Conservation (phyloP, 2,329 filamentous ascomycete genomes). For the Alternaria solani region DNA sequence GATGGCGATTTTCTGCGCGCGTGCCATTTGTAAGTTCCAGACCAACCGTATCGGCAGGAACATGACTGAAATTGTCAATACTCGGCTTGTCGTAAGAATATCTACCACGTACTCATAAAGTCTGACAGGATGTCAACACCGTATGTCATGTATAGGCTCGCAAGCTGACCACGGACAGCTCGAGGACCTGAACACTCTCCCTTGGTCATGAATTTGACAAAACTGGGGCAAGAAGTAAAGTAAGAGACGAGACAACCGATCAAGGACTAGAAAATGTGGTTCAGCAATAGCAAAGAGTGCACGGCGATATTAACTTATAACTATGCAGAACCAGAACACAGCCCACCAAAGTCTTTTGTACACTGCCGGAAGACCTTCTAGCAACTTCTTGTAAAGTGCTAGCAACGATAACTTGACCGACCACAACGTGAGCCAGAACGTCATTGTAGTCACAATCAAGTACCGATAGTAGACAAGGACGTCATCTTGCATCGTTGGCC, state of each 20-base stretch:
- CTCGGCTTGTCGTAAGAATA: too few relatives aligned
- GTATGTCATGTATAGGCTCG: constrained; percentile 46
- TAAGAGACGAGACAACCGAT: constrained; percentile 45
- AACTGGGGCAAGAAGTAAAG: constrained; percentile 34
- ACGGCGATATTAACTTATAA: constrained; percentile 30
- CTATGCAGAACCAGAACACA: constrained; percentile 43
- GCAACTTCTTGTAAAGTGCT: constrained; percentile 49
- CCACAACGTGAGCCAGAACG: constrained; percentile 52
- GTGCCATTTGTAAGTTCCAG: constrained; percentile 47
- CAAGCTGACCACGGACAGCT: constrained; percentile 38
- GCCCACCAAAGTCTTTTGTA: constrained; percentile 50
- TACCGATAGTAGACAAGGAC: constrained; percentile 42
- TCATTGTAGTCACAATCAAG: constrained; percentile 50
- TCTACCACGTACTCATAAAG: constrained; percentile 35
- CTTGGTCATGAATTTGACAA: constrained; percentile 47
- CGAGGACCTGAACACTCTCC: constrained; percentile 34
- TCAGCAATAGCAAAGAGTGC: too few relatives aligned
- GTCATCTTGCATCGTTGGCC: constrained; percentile 42
- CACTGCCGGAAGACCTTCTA: constrained; percentile 35
- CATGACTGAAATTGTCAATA: constrained; percentile 42
- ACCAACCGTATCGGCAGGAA: constrained; percentile 48
- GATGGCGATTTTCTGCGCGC: constrained; percentile 46
- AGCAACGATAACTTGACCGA: constrained; percentile 52
- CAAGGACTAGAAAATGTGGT: constrained; percentile 33
- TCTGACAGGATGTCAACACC: constrained; percentile 47